These are phyloP conservation scores for Cenchrus fungigraminus DNA, from an alignment of 176 grass and related monocot species.

Conservation along the genomic window DNA sequence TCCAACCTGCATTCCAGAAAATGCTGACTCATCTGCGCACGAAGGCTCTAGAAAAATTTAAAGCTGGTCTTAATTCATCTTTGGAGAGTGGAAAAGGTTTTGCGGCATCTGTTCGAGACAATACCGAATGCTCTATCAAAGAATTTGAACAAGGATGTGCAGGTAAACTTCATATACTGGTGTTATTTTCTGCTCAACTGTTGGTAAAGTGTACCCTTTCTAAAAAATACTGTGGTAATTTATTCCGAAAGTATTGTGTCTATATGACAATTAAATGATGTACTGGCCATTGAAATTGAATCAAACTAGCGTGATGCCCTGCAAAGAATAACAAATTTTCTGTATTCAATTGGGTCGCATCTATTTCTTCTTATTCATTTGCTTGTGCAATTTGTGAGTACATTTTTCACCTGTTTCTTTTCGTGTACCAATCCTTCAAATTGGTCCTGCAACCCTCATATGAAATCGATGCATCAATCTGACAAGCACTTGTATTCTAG, in stretches of 20 bases:
- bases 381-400: not conserved
- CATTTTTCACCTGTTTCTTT: not conserved
- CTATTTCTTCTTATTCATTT: conserved; percentile 13
- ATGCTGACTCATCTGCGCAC: conserved; percentile 73
- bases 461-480: conserved; percentile 17
- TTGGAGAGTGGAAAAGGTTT: conserved; percentile 68
- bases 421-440: conserved; percentile 6
- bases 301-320: conserved; percentile 26
- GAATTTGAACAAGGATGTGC: conserved; percentile 67
- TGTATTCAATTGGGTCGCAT: not conserved
- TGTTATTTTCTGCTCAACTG: not conserved
- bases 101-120: conserved; percentile 58
- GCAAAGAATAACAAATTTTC: not conserved
- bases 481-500: conserved; percentile 46
- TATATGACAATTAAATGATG: not conserved
- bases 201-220: not conserved
- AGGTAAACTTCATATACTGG: conserved; percentile 35
- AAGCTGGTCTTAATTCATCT: conserved; percentile 62
- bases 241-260: conserved; percentile 1
- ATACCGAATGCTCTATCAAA: conserved; percentile 58
- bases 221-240: not conserved
- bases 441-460: not conserved
- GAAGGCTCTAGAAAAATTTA: conserved; percentile 85
- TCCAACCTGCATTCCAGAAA: conserved; percentile 81
- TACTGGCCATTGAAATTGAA: not conserved